Evolutionary conservation across 2,329 filamentous ascomycete species (phyloP).

Genomic region (Paecilomyces variotii): DNA sequence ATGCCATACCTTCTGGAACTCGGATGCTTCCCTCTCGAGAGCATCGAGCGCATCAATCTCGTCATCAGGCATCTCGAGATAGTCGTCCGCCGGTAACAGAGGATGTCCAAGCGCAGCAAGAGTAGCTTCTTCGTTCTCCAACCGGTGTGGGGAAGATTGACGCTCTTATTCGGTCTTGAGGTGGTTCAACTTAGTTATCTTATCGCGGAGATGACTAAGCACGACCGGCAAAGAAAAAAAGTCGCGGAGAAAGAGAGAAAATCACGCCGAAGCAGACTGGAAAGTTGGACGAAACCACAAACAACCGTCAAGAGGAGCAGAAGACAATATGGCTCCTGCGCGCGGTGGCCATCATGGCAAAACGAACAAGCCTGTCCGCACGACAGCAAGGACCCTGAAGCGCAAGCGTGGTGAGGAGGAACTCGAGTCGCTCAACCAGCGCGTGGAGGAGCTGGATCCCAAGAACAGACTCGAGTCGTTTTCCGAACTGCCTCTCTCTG

Average conservation of each 20-base stretch:
- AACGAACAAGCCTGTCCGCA: constrained; percentile 17
- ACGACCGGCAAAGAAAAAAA: constrained; percentile 19
- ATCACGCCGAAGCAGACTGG: neutral
- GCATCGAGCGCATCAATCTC: constrained; percentile 71
- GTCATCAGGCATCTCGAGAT: constrained; percentile 46
- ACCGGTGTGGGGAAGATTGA: neutral
- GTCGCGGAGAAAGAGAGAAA: constrained; percentile 6
- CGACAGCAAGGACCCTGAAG: constrained; percentile 29
- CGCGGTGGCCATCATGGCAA: constrained; percentile 20
- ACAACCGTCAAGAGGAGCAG: neutral
- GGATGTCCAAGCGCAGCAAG: neutral
- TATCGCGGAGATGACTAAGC: constrained; percentile 31
- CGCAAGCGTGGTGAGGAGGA: constrained; percentile 41
- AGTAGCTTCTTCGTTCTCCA: neutral
- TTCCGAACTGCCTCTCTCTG: constrained; percentile 75
- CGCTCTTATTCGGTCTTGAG: neutral
- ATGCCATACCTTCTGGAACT: constrained; percentile 69
- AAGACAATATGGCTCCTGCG: constrained; percentile 25
- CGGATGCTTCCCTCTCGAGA: constrained; percentile 76
- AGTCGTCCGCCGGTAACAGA: neutral
- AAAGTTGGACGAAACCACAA: neutral
- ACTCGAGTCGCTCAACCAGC: constrained; percentile 32
- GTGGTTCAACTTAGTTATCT: constrained; percentile 11
- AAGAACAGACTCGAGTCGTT: constrained; percentile 58
- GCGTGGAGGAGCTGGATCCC: constrained; percentile 38